Evolutionary conservation across 2,329 filamentous ascomycete genomes (phyloP), one percentile per base, ranked within the genome.

Genomic region (Aspergillus floridensis): DNA sequence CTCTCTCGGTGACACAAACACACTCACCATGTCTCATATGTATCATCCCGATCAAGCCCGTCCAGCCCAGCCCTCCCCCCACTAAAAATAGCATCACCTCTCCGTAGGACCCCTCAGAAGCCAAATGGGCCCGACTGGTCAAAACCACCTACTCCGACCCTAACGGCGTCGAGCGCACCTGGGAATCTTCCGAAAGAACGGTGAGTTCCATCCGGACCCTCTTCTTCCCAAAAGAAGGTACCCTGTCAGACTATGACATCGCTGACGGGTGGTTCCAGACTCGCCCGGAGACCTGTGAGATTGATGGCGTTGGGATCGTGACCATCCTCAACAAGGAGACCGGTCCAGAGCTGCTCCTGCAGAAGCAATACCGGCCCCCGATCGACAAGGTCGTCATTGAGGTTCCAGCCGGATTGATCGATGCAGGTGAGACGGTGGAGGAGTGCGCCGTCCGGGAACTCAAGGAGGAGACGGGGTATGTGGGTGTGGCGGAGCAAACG

Each of bases 381-480:
- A 80, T 86, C 44, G 79, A 84, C 58, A 84, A 82, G 24, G 74
- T 84, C 38, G 82, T 82, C 53, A 84, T 87, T 53, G 85, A 88
- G 67, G 81, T 86, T 5, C 85, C 85, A 0, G 84, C 84, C 0
- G 85, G 85, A 0, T 74, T 87, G 24, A 81, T 87, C 32, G 85
- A 87, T 66, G 80, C 78, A 47, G 80, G 79, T 14, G 85, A 87
- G 68, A 80, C 79, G 1, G 81, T 84, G 2, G 79, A 81, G 66
- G 78, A 83, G 50, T 84, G 83, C 50, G 82, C 82, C 12, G 73
- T 86, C 11, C 76, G 85, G 19, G 85, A 87, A 71, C 73, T 87
- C 47, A 84, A 79, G 63, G 85, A 88, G 72, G 85, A 87, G 71
- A 87, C 85, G 1, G 85, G 85, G 21, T 87, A 86, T 68, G 79